Evolutionary conservation across 768 basidiomycete species (phyloP), one percentile per base, ranked within the genome.

Genomic region (Tubosaeta sp.): DNA sequence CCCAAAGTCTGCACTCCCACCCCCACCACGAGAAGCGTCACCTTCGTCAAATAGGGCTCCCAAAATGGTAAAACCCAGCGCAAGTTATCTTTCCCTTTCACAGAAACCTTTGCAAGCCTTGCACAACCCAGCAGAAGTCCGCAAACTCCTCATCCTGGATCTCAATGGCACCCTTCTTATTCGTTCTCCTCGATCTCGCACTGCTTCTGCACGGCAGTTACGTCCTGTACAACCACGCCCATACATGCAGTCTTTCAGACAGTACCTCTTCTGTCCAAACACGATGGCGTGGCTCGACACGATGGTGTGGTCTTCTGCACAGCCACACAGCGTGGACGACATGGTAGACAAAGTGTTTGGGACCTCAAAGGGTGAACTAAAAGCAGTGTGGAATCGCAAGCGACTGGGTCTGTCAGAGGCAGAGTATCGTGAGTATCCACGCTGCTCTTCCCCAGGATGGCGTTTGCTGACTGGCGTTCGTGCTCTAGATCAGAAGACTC

Each of bases 291-390:
- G 88, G 86, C 75, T 91, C 17, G 87, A 91, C 52, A 83, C 86
- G 5, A 92, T 92, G 86, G 79, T 94, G 5, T 94, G 91, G 91
- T 88, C 86, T 62, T 88, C 86, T 3, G 91, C 91, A 5, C 88
- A 91, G 62, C 88, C 89, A 2, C 84, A 84, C 46, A 89, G 81
- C 62, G 90, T 91, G 9, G 66, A 71, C 0, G 83, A 85, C 58
- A 92, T 93, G 91, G 85, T 88, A 0, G 65, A 78, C 19, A 74
- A 72, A 33, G 76, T 77, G 32, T 90, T 91, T 63, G 80, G 74
- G 11, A 60, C 69, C 5, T 48, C 66, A 0, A 62, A 68, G 26
- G 69, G 70, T 46, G 60, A 65, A 16, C 68, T 91, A 5, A 67
- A 80, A 14, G 86, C 83, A 0, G 73, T 91, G 0, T 93, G 91